These are phyloP conservation scores for Esteya vermicola DNA, from an alignment of 2,329 filamentous ascomycete species.

Conservation along the genomic window DNA sequence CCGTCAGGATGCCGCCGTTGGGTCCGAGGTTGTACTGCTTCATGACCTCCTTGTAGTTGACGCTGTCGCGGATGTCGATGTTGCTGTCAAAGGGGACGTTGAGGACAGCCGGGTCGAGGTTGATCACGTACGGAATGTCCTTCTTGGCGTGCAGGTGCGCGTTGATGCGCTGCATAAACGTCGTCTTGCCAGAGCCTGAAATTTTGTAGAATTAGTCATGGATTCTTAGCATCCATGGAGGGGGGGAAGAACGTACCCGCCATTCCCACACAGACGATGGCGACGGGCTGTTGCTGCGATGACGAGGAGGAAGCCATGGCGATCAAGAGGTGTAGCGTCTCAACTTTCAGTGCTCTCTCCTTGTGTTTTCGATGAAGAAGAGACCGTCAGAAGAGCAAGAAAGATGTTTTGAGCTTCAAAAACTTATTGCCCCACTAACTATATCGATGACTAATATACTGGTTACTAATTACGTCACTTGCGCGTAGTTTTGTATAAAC, in stretches of 20 bases:
- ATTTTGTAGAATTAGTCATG: no score
- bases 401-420: no score
- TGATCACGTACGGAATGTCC: conserved; percentile 83
- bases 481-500: no score
- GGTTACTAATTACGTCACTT: no score
- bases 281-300: background rate
- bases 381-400: no score
- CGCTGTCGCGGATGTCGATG: conserved; percentile 96
- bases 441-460: no score
- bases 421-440: no score
- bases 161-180: conserved; percentile 98
- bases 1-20: conserved; percentile 93
- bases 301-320: conserved; percentile 2
- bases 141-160: conserved; percentile 73
- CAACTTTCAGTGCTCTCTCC: no score
- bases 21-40: conserved; percentile 96
- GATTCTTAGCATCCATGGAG: no score
- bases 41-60: conserved; percentile 99
- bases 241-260: background rate
- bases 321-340: background rate
- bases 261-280: conserved; percentile 2
- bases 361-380: no score
- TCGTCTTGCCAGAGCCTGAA: conserved; percentile 89
- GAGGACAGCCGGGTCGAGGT: conserved; percentile 89
- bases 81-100: conserved; percentile 92